phyloP scores from a whole-genome alignment of 169 alveolate species.

The Theileria orientalis region DNA sequence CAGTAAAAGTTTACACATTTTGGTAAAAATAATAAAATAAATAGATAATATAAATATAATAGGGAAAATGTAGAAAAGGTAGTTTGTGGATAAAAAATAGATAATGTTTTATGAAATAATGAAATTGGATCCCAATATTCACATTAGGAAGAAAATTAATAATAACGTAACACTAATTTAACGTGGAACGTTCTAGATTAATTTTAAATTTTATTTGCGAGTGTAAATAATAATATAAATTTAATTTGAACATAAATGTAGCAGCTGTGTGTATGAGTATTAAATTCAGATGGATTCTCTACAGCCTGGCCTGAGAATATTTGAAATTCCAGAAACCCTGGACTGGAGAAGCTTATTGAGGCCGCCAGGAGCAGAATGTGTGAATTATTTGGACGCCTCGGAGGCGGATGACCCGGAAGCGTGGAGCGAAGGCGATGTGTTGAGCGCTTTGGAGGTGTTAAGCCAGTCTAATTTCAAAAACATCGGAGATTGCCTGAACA shows the following conservation, averaged over 20 bases:
- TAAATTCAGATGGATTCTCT: slow-evolving; percentile 22
- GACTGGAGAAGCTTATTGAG: slow-evolving; percentile 56
- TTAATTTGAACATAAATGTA: neutral
- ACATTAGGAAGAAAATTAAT: neutral
- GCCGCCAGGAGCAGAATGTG: slow-evolving; percentile 61
- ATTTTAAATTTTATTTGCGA: neutral
- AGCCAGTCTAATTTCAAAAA: slow-evolving; percentile 16
- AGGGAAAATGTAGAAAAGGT: neutral
- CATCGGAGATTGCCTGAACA: slow-evolving; percentile 31
- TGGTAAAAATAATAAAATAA: neutral
- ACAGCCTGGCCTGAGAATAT: slow-evolving; percentile 5
- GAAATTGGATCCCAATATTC: neutral
- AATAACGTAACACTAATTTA: neutral
- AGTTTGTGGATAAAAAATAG: neutral
- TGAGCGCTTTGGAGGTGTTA: slow-evolving; percentile 20
- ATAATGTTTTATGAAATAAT: neutral
- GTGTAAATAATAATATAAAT: neutral
- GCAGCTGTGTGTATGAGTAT: neutral
- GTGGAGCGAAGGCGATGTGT: slow-evolving; percentile 55
- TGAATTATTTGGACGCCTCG: slow-evolving; percentile 48
- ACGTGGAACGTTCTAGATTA: neutral
- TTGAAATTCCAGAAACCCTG: slow-evolving; percentile 63
- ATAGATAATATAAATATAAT: neutral
- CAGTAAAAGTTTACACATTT: slow-evolving; percentile 6
- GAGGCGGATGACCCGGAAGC: slow-evolving; percentile 62